Evolutionary conservation across 257 asterid genomes (phyloP).

Genomic region (Cinchona pubescens): DNA sequence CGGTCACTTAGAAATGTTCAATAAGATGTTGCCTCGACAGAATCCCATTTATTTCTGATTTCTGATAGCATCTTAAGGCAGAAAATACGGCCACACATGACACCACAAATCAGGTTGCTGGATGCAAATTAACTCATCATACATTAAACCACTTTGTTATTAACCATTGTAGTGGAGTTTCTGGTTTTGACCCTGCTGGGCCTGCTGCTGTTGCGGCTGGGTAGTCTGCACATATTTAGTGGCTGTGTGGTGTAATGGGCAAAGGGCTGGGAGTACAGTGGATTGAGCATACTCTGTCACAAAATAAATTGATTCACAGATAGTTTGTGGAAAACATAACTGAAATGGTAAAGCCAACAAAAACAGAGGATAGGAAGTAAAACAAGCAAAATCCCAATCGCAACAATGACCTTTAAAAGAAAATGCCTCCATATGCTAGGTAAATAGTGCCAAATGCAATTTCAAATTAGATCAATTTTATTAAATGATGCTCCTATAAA

Average conservation of each 20-base stretch:
- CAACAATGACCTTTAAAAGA: background rate
- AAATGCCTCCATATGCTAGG: background rate
- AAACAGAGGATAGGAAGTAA: background rate
- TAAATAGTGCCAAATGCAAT: background rate
- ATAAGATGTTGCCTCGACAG: slow-evolving; percentile 17
- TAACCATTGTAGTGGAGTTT: slow-evolving; percentile 77
- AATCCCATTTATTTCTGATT: slow-evolving; percentile 32
- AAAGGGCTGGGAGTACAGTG: slow-evolving; percentile 82
- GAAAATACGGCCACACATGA: slow-evolving; percentile 37
- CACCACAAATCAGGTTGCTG: slow-evolving; percentile 60
- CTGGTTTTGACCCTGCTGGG: slow-evolving; percentile 70
- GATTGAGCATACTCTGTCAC: slow-evolving; percentile 66
- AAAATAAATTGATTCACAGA: background rate
- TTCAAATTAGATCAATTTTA: background rate
- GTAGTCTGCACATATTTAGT: slow-evolving; percentile 51
- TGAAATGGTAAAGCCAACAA: slow-evolving; percentile 10
- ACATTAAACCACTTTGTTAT: slow-evolving; percentile 11
- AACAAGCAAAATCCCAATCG: background rate
- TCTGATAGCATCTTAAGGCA: slow-evolving; percentile 38
- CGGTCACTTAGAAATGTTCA: slow-evolving; percentile 32
- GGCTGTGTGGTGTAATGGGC: slow-evolving; percentile 73
- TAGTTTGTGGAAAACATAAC: background rate
- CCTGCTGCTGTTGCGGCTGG: slow-evolving; percentile 61
- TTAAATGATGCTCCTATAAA: background rate
- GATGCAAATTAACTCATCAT: slow-evolving; percentile 37